A percentile compares a stretch with the other conserved stretches of the same genome.
Evolutionary conservation across 768 basidiomycete genomes (phyloP).

Genomic region (Tricholoma furcatifolium): DNA sequence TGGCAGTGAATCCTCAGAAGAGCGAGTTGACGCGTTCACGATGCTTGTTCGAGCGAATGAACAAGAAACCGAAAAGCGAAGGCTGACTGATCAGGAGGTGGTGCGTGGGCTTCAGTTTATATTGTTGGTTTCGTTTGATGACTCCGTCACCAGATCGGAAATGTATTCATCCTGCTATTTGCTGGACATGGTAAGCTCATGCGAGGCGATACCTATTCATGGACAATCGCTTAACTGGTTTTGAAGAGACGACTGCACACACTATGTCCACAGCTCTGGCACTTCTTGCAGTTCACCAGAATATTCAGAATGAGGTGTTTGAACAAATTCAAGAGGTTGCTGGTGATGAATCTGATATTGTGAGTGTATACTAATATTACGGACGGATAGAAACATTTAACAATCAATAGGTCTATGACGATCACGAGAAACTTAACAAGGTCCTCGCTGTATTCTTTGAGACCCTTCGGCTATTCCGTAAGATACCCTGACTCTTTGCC

Average conservation of each 20-base stretch:
- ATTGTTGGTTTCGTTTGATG: no score
- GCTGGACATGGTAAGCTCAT: slow-evolving; percentile 51
- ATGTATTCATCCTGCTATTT: slow-evolving; percentile 49
- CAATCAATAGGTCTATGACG: slow-evolving; percentile 32
- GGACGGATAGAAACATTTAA: not conserved
- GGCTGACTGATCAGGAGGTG: slow-evolving; percentile 38
- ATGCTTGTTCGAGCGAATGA: slow-evolving; percentile 46
- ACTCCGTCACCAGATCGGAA: slow-evolving; percentile 40
- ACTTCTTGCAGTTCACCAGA: slow-evolving; percentile 37
- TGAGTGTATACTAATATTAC: slow-evolving; percentile 10
- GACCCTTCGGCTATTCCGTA: slow-evolving; percentile 43
- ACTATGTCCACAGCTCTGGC: slow-evolving; percentile 41
- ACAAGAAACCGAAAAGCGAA: slow-evolving; percentile 36
- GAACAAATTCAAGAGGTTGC: slow-evolving; percentile 36
- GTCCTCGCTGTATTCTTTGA: slow-evolving; percentile 43
- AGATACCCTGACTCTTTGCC: not conserved
- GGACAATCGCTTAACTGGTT: not conserved
- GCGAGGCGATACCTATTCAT: not conserved
- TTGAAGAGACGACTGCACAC: slow-evolving; percentile 48
- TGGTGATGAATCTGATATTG: slow-evolving; percentile 31
- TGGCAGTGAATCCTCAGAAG: not conserved
- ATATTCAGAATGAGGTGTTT: slow-evolving; percentile 41
- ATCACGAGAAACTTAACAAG: slow-evolving; percentile 40
- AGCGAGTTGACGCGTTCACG: slow-evolving; percentile 35
- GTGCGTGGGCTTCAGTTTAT: slow-evolving; percentile 19